Percentiles rank a stretch among this genome's conserved stretches.
phyloP scores from a whole-genome alignment of 2,329 filamentous ascomycete species.

The Beauveria rudraprayagi region DNA sequence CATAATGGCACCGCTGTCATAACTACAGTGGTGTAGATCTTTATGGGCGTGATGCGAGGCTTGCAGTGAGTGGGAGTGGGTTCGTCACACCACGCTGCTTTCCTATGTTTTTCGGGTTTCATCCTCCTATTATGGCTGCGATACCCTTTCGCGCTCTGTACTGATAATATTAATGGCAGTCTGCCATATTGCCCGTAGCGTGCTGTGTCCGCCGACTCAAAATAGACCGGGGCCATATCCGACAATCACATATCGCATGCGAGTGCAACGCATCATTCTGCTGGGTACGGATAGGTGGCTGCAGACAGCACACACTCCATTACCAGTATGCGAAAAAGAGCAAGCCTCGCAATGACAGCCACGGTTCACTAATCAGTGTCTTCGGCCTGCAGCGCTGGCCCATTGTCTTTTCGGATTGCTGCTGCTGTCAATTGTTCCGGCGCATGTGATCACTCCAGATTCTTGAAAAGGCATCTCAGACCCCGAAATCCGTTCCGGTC shows the following conservation, averaged over 20 bases:
- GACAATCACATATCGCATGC: not conserved
- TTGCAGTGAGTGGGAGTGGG: not conserved
- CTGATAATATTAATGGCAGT: not conserved
- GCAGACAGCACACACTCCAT: not conserved
- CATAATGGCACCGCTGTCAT: not conserved
- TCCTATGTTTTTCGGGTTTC: slow-evolving; percentile 2
- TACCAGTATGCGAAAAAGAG: too few species aligned
- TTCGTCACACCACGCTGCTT: not conserved
- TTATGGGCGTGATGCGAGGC: not conserved
- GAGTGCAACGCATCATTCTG: not conserved
- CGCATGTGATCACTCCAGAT: not conserved
- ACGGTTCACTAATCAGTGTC: not conserved
- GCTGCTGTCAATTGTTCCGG: not conserved
- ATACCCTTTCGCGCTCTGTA: not conserved
- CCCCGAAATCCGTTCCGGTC: not conserved
- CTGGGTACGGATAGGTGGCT: not conserved
- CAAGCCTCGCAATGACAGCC: not conserved
- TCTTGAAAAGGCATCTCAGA: not conserved
- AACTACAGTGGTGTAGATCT: not conserved
- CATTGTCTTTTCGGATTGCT: not conserved
- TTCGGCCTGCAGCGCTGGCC: not conserved
- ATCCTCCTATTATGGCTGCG: not conserved
- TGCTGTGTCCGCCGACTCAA: not conserved
- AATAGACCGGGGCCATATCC: not conserved
- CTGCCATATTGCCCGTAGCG: not conserved